phyloP scores from a whole-genome alignment of 2,329 filamentous ascomycete genomes.

The Alternaria alternata region DNA sequence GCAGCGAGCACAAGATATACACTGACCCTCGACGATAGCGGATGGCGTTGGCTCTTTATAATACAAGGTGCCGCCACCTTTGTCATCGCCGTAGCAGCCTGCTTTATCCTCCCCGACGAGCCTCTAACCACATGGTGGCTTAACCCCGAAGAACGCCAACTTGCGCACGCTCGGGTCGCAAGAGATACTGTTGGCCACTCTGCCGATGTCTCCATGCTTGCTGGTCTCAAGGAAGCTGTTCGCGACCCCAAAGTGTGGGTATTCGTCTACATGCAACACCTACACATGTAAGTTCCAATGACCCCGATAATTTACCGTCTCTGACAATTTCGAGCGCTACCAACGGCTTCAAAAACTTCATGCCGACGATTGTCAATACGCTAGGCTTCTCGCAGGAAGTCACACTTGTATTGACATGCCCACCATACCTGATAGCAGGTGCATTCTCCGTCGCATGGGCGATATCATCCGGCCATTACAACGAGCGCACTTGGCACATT shows the following conservation, averaged over 20 bases:
- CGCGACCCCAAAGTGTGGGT: constrained; percentile 62
- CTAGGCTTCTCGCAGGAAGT: constrained; percentile 60
- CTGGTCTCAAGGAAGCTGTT: constrained; percentile 58
- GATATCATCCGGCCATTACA: constrained; percentile 49
- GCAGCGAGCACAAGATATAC: constrained; percentile 3
- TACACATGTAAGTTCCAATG: constrained; percentile 56
- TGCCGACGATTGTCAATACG: constrained; percentile 58
- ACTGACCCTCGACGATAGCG: too few relatives aligned
- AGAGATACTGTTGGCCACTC: too few relatives aligned
- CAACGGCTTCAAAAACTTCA: constrained; percentile 50
- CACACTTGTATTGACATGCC: constrained; percentile 59
- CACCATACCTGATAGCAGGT: constrained; percentile 29
- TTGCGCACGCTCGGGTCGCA: too few relatives aligned
- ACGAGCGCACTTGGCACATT: constrained; percentile 54
- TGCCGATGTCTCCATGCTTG: constrained; percentile 23
- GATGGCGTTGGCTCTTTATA: constrained; percentile 27
- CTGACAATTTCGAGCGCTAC: neutral
- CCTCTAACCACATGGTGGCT: constrained; percentile 55
- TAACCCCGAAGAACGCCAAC: constrained; percentile 53
- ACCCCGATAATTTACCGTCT: constrained; percentile 63
- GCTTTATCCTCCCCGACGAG: constrained; percentile 50
- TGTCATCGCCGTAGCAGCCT: constrained; percentile 27
- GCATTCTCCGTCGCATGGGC: constrained; percentile 37
- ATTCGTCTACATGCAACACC: constrained; percentile 51
- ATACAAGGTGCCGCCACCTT: constrained; percentile 39